These are phyloP conservation scores for Turnera subulata DNA, from an alignment of 345 rosid genomes.

Conservation along the genomic window DNA sequence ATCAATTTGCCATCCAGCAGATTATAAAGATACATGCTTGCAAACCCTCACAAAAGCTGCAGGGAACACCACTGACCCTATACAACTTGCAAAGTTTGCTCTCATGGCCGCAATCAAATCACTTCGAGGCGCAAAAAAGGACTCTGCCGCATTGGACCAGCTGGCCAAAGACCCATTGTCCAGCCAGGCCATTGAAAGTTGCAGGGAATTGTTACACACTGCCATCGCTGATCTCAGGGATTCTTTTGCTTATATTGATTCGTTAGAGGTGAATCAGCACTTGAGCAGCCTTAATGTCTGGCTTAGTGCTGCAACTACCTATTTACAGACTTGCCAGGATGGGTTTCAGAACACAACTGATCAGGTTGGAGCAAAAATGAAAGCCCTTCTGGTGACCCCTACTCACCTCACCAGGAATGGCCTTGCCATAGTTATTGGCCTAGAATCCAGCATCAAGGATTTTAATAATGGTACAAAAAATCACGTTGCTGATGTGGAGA, in stretches of 20 bases:
- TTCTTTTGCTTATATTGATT: conserved; percentile 39
- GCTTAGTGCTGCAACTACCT: conserved; percentile 74
- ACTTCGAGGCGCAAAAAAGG: conserved; percentile 33
- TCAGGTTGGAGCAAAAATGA: conserved; percentile 41
- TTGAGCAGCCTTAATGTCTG: conserved; percentile 53
- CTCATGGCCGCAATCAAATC: conserved; percentile 42
- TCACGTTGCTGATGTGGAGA: too few species aligned
- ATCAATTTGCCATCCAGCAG: conserved; percentile 62
- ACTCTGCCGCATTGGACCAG: conserved; percentile 37
- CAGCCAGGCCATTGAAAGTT: conserved; percentile 46
- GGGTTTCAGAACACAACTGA: conserved; percentile 54
- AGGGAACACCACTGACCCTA: conserved; percentile 48
- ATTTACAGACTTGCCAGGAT: conserved; percentile 69
- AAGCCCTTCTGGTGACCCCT: conserved; percentile 31
- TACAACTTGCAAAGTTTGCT: conserved; percentile 48
- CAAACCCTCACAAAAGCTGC: conserved; percentile 33
- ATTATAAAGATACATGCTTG: conserved; percentile 48
- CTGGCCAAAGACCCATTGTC: conserved; percentile 45
- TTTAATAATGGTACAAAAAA: conserved; percentile 18
- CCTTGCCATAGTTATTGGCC: conserved; percentile 56
- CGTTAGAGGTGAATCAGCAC: conserved; percentile 34
- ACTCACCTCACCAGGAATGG: conserved; percentile 60
- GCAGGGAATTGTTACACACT: conserved; percentile 44
- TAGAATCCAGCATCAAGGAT: conserved; percentile 28
- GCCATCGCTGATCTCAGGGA: conserved; percentile 53